A percentile compares a stretch with the other conserved stretches of the same genome.
Conservation (phyloP, 345 rosid species). For the Populus euphratica region DNA sequence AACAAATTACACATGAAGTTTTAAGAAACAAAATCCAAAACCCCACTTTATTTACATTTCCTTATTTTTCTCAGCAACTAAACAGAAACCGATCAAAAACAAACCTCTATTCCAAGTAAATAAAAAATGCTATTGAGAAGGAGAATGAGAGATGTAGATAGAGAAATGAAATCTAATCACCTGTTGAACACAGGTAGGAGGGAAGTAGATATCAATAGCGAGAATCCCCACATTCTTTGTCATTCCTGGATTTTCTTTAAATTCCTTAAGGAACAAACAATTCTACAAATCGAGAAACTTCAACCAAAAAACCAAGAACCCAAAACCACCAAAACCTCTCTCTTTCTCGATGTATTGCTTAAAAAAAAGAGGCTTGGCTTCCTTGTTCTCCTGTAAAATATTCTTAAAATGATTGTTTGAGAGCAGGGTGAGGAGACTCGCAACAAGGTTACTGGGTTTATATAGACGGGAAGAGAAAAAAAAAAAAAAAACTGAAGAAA, state of each 20-base stretch:
- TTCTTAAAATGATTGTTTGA: too few species aligned
- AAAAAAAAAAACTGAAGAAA: background rate
- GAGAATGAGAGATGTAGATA: background rate
- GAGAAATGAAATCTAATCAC: constrained; percentile 27
- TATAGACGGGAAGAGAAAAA: background rate
- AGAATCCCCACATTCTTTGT: constrained; percentile 95
- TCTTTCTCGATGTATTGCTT: background rate
- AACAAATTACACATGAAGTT: background rate
- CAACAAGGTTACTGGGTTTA: background rate
- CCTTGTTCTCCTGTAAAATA: background rate
- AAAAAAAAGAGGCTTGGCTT: background rate
- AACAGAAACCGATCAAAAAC: constrained; percentile 2
- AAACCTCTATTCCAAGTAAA: background rate
- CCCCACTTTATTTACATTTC: background rate
- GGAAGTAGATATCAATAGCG: constrained; percentile 95
- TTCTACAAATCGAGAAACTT: background rate
- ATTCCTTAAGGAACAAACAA: background rate
- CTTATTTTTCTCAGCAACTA: constrained; percentile 8
- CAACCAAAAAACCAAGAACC: background rate
- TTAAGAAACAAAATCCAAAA: background rate
- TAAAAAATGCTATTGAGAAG: background rate
- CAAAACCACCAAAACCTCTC: background rate
- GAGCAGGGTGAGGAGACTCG: background rate
- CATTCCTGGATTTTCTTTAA: constrained; percentile 33
- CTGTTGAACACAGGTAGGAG: constrained; percentile 95